Conservation (phyloP, 1,284 basidiomycete genomes). For the Puccinia triticina region DNA sequence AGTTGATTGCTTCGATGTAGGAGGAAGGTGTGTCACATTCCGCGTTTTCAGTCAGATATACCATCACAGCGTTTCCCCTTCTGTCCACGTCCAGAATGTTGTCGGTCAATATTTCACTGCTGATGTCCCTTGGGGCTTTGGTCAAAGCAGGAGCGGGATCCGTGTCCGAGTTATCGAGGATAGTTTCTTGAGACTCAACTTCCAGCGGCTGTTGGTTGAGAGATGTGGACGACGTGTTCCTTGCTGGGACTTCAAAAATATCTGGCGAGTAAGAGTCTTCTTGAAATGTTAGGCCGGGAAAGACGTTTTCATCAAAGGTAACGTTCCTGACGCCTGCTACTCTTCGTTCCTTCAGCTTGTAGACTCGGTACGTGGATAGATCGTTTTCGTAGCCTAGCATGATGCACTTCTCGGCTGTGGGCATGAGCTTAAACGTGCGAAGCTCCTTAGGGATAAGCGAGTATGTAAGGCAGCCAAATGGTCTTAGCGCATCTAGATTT, state of each 20-base stretch:
- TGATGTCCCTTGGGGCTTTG: too few relatives aligned
- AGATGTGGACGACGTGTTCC: too few relatives aligned
- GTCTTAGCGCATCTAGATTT: neutral
- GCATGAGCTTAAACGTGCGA: neutral
- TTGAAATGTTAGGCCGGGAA: neutral
- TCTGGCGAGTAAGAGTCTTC: neutral
- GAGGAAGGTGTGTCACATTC: neutral
- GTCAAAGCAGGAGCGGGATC: too few relatives aligned
- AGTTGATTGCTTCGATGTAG: neutral
- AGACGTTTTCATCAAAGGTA: neutral
- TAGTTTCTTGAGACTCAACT: too few relatives aligned
- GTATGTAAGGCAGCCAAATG: neutral
- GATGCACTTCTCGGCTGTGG: neutral
- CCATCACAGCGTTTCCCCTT: neutral
- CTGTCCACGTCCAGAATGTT: neutral
- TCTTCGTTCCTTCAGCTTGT: neutral
- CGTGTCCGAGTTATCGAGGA: too few relatives aligned
- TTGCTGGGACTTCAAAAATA: too few relatives aligned
- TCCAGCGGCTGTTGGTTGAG: too few relatives aligned
- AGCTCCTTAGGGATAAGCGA: neutral
- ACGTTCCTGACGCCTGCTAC: neutral
- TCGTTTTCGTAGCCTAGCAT: neutral
- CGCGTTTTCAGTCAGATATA: neutral
- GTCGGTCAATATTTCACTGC: neutral
- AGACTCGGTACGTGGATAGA: neutral